Conservation (phyloP, 495 filamentous ascomycete species). For the Aspergillus conjunctus region DNA sequence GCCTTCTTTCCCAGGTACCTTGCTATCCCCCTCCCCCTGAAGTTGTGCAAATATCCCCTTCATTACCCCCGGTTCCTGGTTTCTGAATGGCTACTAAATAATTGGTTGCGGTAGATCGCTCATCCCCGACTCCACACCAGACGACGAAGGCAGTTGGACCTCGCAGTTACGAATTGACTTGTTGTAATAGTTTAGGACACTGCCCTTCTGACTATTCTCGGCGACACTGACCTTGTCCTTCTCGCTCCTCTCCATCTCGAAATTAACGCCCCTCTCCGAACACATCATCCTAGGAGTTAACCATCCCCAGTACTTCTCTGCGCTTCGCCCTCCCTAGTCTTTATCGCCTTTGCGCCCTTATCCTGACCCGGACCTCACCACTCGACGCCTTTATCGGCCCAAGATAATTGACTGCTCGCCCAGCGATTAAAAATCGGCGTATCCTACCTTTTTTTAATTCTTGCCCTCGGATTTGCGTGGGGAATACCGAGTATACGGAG, state of each 20-base stretch:
- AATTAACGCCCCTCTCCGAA: constrained; percentile 5
- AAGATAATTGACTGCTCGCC: neutral
- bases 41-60: constrained; percentile 21
- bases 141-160: constrained; percentile 28
- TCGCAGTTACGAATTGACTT: constrained; percentile 14
- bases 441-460: neutral
- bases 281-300: constrained; percentile 1
- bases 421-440: neutral
- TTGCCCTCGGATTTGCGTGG: constrained; percentile 6
- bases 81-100: constrained; percentile 30
- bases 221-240: constrained; percentile 10
- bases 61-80: constrained; percentile 13
- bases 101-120: constrained; percentile 36
- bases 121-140: constrained; percentile 31
- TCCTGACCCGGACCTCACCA: neutral
- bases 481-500: constrained; percentile 7
- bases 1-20: constrained; percentile 21
- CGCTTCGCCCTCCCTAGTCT: neutral
- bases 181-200: constrained; percentile 18
- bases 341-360: neutral
- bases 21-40: constrained; percentile 24
- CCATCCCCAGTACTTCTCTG: neutral
- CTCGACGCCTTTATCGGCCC: neutral
- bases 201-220: constrained; percentile 18
- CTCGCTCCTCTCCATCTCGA: constrained; percentile 8